phyloP scores from a whole-genome alignment of 768 basidiomycete genomes.

The Mycena rosella region DNA sequence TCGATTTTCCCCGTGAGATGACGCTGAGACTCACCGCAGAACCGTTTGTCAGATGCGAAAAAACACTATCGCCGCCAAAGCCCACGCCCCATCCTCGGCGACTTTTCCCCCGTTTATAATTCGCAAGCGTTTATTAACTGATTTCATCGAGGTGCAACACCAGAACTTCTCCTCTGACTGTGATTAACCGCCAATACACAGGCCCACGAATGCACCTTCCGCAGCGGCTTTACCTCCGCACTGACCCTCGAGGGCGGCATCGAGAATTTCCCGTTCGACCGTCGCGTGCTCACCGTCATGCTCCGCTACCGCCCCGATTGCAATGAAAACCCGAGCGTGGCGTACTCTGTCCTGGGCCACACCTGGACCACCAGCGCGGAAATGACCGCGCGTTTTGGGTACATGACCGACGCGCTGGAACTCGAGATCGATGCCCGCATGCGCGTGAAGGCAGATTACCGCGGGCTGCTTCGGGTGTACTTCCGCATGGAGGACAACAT shows the following conservation, averaged over 20 bases:
- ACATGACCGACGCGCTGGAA: conserved; percentile 2
- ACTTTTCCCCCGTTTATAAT: conserved; percentile 18
- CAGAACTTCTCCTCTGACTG: background rate
- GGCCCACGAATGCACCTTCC: conserved; percentile 29
- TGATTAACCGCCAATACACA: background rate
- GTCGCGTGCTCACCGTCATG: conserved; percentile 4
- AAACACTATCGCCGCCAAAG: background rate
- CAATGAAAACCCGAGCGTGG: conserved; percentile 28
- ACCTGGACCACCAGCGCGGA: background rate
- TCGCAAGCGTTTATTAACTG: conserved; percentile 25
- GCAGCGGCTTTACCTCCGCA: conserved; percentile 18
- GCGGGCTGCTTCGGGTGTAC: conserved; percentile 16
- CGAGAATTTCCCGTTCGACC: conserved; percentile 18
- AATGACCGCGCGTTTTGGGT: background rate
- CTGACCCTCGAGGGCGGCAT: conserved; percentile 20
- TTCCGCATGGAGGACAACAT: conserved; percentile 29
- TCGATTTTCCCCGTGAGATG: too few relatives aligned
- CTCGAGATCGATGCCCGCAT: background rate
- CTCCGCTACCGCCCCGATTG: conserved; percentile 26
- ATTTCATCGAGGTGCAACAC: conserved; percentile 27
- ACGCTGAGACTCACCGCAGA: too few relatives aligned
- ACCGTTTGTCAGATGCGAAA: conserved; percentile 21
- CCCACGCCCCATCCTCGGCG: conserved; percentile 18
- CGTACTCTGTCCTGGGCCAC: conserved; percentile 4
- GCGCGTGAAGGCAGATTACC: background rate